Base-by-base conservation (phyloP, 1,284 basidiomycete species). In the Fistulinella cinereoalba region DNA sequence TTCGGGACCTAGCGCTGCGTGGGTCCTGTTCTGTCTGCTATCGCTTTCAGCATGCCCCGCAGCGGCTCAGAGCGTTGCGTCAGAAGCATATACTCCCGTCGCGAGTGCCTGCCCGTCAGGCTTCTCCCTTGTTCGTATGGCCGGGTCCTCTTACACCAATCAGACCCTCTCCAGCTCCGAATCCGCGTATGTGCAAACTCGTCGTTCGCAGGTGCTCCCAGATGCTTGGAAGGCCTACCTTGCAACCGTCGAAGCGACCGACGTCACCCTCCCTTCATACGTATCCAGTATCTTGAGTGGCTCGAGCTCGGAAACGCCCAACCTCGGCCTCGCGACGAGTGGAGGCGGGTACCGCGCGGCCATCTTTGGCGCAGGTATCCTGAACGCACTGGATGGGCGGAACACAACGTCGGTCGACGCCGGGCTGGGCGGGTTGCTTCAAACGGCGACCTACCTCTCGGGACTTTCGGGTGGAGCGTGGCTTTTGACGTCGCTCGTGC, bases 361-460 rank as follows among this genome's bases (percentile, higher is more conserved):
- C 0, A 66, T 75, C 2, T 77, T 78, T 52, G 75, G 74, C 7
- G 75, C 75, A 0, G 79, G 73, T 0, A 65, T 76, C 4, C 51
- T 80, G 34, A 73, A 73, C 42, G 71, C 73, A 1, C 54, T 81
- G 22, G 80, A 81, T 50, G 73, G 58, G 7, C 58, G 78, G 13
- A 79, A 81, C 47, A 19, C 56, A 6, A 67, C 74, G 0, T 67
- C 76, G 0, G 64, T 56, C 10, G 41, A 36, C 3, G 67, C 60
- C 0, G 80, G 77, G 0, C 68, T 69, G 0, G 80, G 75, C 0
- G 80, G 79, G 0, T 55, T 80, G 7, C 65, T 81, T n/a, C 78
- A 81, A 52, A 54, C 69, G 3, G 61, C 71, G 4, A 66, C 67
- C 1, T 77, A 76, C 56, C 43, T 76, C 19, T 36, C 71, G 1